Base-by-base conservation (phyloP, 805 yeast species). In the Starmerella asiatica region DNA sequence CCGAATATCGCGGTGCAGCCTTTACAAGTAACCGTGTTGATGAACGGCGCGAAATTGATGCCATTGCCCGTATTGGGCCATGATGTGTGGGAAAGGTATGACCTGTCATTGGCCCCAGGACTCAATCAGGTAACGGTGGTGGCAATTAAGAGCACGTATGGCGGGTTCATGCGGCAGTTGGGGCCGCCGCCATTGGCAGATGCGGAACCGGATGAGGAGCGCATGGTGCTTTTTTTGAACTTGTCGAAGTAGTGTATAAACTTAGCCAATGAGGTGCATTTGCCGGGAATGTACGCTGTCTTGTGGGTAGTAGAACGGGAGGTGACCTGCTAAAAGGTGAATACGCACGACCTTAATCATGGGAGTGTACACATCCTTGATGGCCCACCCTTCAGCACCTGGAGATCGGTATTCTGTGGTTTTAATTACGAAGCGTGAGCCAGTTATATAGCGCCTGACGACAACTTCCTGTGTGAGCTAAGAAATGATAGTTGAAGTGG, bases 1-100 rank as follows among this genome's bases (percentile, higher is more conserved):
- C 57, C 76, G 37, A 63, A 68, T 46, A 66, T 64, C 36, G 51
- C 58, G 23, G 60, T 65, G 42, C 56, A 56, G 42, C 57, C 57
- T 20, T 51, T 58, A 47, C 44, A 46, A 30, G 42, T 58, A n/a
- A 37, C 47, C 3, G 55, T 61, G 36, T 42, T 51, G 12, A 56
- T 56, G 26, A 59, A 60, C 38, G 53, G 55, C 15, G 56, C 53
- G 15, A 47, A 50, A 37, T 42, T 60, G 30, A 29, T 39, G 37
- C 60, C 63, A 11, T 32, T 49, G 5, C 40, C 39, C n/a, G 19
- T 27, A 2, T 20, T 20, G 9, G 12, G 30, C 32, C 34, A 36
- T 17, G 34, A 21, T 28, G 32, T 20, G 32, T 34, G 36, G 34
- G 47, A 49, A 21, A 46, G 55, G 32, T 59, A 43, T 39, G 64